Base-by-base conservation (phyloP, 805 yeast species). In the Myxozyma lipomycoides region DNA sequence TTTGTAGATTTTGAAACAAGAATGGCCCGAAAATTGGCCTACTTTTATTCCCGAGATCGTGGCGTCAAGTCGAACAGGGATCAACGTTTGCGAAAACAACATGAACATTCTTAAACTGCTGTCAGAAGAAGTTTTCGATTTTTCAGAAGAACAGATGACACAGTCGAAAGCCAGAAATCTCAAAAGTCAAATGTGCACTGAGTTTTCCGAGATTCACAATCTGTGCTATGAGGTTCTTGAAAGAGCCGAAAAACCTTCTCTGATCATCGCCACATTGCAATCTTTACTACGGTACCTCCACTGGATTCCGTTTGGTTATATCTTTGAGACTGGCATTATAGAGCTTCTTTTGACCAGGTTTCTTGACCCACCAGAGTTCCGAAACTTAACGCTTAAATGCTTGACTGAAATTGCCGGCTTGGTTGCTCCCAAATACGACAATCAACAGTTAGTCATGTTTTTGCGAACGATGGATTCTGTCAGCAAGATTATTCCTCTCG, bases 1-100 rank as follows among this genome's bases (percentile, higher is more conserved):
- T 19, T 17, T 24, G 34, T 95, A 90, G 64, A 83, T 93, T 46
- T 79, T 93, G 64, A 93, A 93, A 65, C 98, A 93, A 71, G 99
- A 93, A 67, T 93, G 99, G 99, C 99, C 99, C 30, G 87, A 83
- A 61, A 86, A 90, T 67, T 93, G 99, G 99, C 98, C 98, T 18
- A 86, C 84, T 62, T 93, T 93, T 64, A 85, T 93, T 45, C 96
- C 96, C 17, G 98, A 93, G 67, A 79, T 93, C 49, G 93, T 91
- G 42, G 79, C 77, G 53, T 83, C 95, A 58, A 83, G 95, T 41
- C 79, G 87, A 57, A 81, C 91, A 12, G 83, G 93, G 21, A 81
- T 86, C 68, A 91, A 89, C 63, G 96, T 93, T 46, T 93, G 98
- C 73, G 98, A 93, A 70, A 93, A 93, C 72, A 93, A 93, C 71